Percentiles rank a stretch among this genome's conserved stretches.
Conservation (phyloP, 768 basidiomycete species). For the Cystofilobasidium macerans region DNA sequence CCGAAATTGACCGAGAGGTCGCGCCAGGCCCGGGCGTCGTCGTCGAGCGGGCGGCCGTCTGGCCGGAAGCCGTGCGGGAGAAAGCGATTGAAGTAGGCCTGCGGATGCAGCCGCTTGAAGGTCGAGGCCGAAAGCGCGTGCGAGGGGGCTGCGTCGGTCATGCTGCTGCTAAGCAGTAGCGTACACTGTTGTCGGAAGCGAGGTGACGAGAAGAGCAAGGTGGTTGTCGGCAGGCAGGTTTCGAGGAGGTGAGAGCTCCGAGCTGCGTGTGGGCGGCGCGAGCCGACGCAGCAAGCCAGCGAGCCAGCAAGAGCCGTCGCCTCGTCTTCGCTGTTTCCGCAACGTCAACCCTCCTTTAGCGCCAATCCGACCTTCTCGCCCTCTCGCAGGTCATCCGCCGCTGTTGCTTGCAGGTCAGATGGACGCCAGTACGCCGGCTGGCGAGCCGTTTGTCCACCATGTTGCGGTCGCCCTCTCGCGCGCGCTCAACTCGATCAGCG, state of each 20-base stretch:
- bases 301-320: too few relatives aligned
- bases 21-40: slow-evolving; percentile 46
- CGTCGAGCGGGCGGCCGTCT: slow-evolving; percentile 61
- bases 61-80: slow-evolving; percentile 65
- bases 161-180: too few relatives aligned
- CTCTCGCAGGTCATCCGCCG: background rate
- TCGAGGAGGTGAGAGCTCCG: too few relatives aligned
- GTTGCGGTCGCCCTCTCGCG: slow-evolving; percentile 70
- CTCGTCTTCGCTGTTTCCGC: too few relatives aligned
- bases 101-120: slow-evolving; percentile 82
- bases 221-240: background rate
- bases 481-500: slow-evolving; percentile 64
- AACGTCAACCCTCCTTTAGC: too few relatives aligned
- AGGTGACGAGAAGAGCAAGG: background rate
- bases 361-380: background rate
- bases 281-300: too few relatives aligned
- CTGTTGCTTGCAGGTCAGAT: background rate
- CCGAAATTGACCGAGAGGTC: slow-evolving; percentile 69
- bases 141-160: slow-evolving; percentile 6
- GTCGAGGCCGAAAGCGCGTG: slow-evolving; percentile 38
- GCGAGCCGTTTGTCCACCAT: slow-evolving; percentile 30
- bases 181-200: background rate
- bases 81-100: slow-evolving; percentile 76
- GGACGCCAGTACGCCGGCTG: background rate
- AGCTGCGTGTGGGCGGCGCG: too few relatives aligned